Percentiles rank a stretch among this genome's conserved stretches.
These are phyloP conservation scores for Saccharum officinarum DNA, from an alignment of 176 grass and related monocot genomes.

Conservation along the genomic window DNA sequence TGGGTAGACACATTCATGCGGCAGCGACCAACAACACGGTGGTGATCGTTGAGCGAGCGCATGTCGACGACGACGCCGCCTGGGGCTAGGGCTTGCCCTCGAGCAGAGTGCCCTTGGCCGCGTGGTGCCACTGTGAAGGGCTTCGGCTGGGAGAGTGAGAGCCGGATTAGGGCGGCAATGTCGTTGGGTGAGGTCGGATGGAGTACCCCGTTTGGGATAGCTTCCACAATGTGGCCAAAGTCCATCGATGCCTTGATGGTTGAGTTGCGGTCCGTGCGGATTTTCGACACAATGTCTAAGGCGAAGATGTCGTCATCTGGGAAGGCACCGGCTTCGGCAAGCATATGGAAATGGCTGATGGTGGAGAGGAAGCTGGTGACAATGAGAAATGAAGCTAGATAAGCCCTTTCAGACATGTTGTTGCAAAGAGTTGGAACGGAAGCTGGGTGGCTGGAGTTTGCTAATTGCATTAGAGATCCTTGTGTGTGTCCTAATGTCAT, in stretches of 20 bases:
- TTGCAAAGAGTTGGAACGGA: neutral
- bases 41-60: neutral
- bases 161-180: constrained; percentile 48
- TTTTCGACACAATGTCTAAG: constrained; percentile 21
- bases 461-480: constrained; percentile 23
- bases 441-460: constrained; percentile 32
- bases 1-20: neutral
- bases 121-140: constrained; percentile 50
- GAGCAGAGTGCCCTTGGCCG: constrained; percentile 52
- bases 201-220: constrained; percentile 14
- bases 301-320: constrained; percentile 11
- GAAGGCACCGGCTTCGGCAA: neutral
- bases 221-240: constrained; percentile 47
- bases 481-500: neutral
- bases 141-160: constrained; percentile 3
- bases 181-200: constrained; percentile 23
- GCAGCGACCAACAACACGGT: neutral
- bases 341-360: neutral
- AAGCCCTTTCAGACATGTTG: constrained; percentile 8
- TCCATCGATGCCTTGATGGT: constrained; percentile 12
- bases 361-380: constrained; percentile 36
- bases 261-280: neutral
- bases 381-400: constrained; percentile 15
- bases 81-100: constrained; percentile 35
- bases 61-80: constrained; percentile 64